Base-by-base conservation (phyloP, 2,329 filamentous ascomycete species). In the Colletotrichum viniferum region DNA sequence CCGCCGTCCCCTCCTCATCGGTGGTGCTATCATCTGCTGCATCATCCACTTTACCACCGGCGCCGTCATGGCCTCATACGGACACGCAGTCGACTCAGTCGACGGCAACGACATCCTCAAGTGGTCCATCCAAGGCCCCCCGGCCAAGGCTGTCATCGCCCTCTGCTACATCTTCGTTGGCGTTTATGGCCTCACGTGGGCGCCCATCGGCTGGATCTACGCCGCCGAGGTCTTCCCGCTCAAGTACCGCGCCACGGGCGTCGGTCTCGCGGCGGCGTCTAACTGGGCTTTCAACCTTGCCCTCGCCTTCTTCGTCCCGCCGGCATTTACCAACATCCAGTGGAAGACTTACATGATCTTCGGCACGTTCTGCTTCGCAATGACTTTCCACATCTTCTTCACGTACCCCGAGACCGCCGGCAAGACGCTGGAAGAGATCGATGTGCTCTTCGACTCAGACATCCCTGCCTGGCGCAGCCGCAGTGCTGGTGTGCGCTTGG, bases 221-320 rank as follows among this genome's bases (percentile, higher is more conserved):
- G 79, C 80, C 36, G 80, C 81, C 16, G 81, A 83, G 65, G 82
- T 88, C 28, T 87, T 85, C 79, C 87, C 87, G 34, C 81, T 88
- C 24, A 85, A 83, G 62, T 84, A 88, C 32, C 86, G 89, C 74
- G 88, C 88, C 71, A 91, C 90, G 80, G 89, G 88, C 64, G 88
- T 90, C 8, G 87, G 88, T 21, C 82, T 91, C 4, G 82, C 88
- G 0, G 90, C 90, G 0, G 87, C 89, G 2, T 83, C 84, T 5
- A 89, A 88, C 80, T 89, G 87, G 88, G 83, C 84, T 4, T 88
- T 88, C 81, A 89, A 88, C 79, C 87, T 88, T 71, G 88, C 87
- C 4, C 83, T 89, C 14, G 86, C 85, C 5, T 88, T 85, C 76
- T 88, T 89, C 69, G 86, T 88, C 1, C 87, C 87, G 1, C 84